Base-by-base conservation (phyloP, 2,329 filamentous ascomycete genomes). In the Cryphonectria naterciae region DNA sequence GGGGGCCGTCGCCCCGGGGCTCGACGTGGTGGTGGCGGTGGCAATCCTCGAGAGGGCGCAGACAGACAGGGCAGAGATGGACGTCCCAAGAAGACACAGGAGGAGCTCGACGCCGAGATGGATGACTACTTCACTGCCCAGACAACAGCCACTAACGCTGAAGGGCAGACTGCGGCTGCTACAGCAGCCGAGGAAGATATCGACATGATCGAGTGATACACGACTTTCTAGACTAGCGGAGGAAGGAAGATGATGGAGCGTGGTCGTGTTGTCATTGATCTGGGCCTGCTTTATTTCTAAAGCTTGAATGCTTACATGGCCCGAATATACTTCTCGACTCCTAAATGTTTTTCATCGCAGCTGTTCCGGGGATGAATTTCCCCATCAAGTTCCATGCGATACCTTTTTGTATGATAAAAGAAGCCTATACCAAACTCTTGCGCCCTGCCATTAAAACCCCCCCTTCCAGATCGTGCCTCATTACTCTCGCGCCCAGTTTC, bases 91-190 rank as follows among this genome's bases (percentile, higher is more conserved):
- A 97, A 97, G 87, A 97, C 95, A 0, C 92, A 94, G 75, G 93
- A 97, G 76, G 93, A 98, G 79, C 85, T 98, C 56, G 95, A 98
- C 79, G 93, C 93, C n/a, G 95, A 98, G 82, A 98, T 98, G 95
- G 94, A 91, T 41, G 93, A 97, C 78, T 98, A 98, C 81, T 98
- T 94, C 85, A 73, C 73, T 19, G 70, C 72, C 32, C 75, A 78
- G 61, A 75, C 77, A 71, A 72, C 76, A 70, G 72, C 76, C 32
- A 75, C 75, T 41, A 72, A 68, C 41, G 75, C 65, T 43, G 73
- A 77, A 25, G 82, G 80, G 54, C 88, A 90, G 69, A 90, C 71
- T 41, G 56, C 68, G 6, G 17, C 64, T 19, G 41, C 52, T 46
- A 66, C 68, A 39, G 66, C 69, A 28, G 67, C 67, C 8, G 74